These are phyloP conservation scores for Globisporangium emineosum DNA, from an alignment of 352 stramenopile genomes.

Conservation along the genomic window DNA sequence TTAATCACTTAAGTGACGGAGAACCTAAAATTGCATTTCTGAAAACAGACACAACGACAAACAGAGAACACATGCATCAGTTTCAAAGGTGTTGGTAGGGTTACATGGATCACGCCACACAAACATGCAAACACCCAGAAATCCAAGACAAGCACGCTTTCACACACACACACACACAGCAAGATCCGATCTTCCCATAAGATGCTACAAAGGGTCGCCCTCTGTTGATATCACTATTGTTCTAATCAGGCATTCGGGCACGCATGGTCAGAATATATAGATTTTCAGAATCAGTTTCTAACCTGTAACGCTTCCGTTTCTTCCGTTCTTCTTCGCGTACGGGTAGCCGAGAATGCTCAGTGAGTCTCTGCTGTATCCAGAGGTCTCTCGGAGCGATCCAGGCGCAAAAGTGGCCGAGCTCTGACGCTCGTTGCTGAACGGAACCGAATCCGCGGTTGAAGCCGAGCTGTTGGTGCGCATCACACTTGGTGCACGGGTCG, in stretches of 20 bases:
- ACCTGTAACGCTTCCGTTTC: conserved; percentile 54
- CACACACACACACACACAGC: conserved; percentile 1
- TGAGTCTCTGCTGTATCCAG: conserved; percentile 72
- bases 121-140: background rate
- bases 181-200: background rate
- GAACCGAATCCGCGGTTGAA: conserved; percentile 15
- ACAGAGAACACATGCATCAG: conserved; percentile 19
- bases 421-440: conserved; percentile 10
- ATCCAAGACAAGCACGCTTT: no score
- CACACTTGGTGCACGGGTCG: conserved; percentile 7
- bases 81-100: conserved; percentile 25
- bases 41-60: conserved; percentile 11
- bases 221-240: background rate
- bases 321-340: conserved; percentile 72
- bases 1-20: conserved; percentile 28
- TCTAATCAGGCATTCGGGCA: background rate
- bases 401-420: conserved; percentile 17
- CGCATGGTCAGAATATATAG: conserved; percentile 8
- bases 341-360: conserved; percentile 82
- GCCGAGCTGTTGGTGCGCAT: conserved; percentile 25
- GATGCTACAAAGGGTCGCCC: background rate
- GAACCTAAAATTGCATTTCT: conserved; percentile 45
- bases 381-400: conserved; percentile 43
- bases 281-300: conserved; percentile 13
- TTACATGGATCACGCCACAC: background rate